Evolutionary conservation across 345 rosid species (phyloP).

Genomic region (Acer campestre): DNA sequence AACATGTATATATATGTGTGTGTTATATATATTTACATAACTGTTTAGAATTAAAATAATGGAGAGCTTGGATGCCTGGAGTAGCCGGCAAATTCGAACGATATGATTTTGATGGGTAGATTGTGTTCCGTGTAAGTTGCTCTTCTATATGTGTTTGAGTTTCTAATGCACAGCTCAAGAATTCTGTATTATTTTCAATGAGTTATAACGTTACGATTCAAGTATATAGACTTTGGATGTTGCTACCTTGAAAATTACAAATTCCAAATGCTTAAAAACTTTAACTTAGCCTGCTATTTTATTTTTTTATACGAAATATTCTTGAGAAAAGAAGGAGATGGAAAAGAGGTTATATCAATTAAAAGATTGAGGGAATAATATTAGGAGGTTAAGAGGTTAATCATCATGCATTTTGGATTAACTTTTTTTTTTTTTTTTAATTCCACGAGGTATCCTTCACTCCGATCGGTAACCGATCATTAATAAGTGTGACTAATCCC

Average conservation of each 20-base stretch:
- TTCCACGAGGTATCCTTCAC: too few relatives aligned
- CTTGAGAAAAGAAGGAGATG: too few relatives aligned
- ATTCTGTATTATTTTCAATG: background rate
- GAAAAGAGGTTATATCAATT: too few relatives aligned
- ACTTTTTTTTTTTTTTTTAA: too few relatives aligned
- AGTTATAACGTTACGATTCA: background rate
- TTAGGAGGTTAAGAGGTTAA: too few relatives aligned
- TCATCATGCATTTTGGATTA: too few relatives aligned
- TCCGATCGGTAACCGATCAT: too few relatives aligned
- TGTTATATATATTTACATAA: background rate
- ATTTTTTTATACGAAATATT: too few relatives aligned
- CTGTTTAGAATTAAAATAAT: background rate
- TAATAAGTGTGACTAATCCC: too few relatives aligned
- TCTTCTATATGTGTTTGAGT: background rate
- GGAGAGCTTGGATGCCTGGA: background rate
- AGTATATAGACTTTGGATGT: background rate
- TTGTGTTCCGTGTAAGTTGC: slow-evolving; percentile 14
- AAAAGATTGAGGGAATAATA: too few relatives aligned
- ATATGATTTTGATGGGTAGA: slow-evolving; percentile 11
- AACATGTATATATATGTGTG: background rate
- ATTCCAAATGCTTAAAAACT: background rate
- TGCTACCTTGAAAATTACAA: background rate
- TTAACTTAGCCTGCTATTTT: background rate
- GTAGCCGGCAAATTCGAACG: slow-evolving; percentile 1
- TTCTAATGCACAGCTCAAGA: background rate